These are phyloP conservation scores for Ulota crispa DNA, from an alignment of 225 moss, liverwort and hornwort genomes.

Conservation along the genomic window DNA sequence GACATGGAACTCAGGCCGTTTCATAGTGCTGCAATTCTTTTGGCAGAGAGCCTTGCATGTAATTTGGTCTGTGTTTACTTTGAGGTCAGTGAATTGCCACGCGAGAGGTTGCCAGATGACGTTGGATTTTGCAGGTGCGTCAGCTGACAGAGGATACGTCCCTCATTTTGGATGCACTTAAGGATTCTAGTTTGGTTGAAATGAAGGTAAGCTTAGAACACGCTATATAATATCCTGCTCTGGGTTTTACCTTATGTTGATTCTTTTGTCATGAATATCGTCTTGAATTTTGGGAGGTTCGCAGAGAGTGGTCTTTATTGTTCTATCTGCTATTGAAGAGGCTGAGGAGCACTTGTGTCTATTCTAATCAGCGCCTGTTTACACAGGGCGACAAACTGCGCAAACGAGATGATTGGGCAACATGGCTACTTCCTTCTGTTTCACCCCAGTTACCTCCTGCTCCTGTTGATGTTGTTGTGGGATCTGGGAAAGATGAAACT, in stretches of 20 bases:
- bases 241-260: not conserved
- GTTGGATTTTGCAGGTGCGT: conserved; percentile 65
- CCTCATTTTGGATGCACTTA: conserved; percentile 84
- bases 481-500: conserved; percentile 43
- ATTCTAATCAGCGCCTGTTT: conserved; percentile 19
- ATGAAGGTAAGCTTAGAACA: conserved; percentile 67
- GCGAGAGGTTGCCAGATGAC: conserved; percentile 9
- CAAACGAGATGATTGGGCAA: conserved; percentile 90
- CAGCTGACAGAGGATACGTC: conserved; percentile 75
- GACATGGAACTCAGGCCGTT: not conserved
- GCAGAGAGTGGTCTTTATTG: not conserved
- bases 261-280: not conserved
- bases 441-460: conserved; percentile 43
- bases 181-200: conserved; percentile 84
- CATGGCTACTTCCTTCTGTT: conserved; percentile 80
- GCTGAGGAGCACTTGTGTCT: not conserved
- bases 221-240: not conserved
- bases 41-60: not conserved
- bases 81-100: not conserved
- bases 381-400: conserved; percentile 86
- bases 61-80: not conserved
- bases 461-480: conserved; percentile 22
- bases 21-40: not conserved
- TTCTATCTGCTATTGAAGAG: not conserved
- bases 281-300: not conserved